phyloP scores from a whole-genome alignment of 805 yeast genomes.

The Diddensiella santjacobensis region DNA sequence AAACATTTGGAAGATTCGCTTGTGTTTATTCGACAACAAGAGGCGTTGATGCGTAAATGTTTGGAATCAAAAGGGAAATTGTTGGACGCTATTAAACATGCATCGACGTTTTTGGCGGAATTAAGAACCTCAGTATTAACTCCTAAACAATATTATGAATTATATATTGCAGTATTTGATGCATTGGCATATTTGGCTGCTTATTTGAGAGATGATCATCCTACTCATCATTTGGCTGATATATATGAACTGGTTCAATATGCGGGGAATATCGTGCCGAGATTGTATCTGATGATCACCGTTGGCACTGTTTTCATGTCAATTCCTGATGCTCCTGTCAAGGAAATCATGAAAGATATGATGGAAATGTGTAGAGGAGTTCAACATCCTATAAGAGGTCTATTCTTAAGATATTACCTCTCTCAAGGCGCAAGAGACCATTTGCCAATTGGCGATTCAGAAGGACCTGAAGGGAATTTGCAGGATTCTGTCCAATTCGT shows the following conservation, averaged over 20 bases:
- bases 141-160: conserved; percentile 91
- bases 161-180: conserved; percentile 81
- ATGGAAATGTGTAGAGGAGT: conserved; percentile 97
- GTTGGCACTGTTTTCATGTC: conserved; percentile 89
- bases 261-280: conserved; percentile 84
- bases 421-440: conserved; percentile 76
- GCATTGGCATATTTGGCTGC: conserved; percentile 65
- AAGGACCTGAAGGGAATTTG: conserved; percentile 38
- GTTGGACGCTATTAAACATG: conserved; percentile 85
- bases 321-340: conserved; percentile 69
- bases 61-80: conserved; percentile 64
- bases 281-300: conserved; percentile 90
- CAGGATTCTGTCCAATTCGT: conserved; percentile 74
- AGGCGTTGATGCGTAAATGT: conserved; percentile 69
- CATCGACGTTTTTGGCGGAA: conserved; percentile 77
- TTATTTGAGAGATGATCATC: conserved; percentile 64
- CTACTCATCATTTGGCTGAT: conserved; percentile 74
- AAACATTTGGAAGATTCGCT: conserved; percentile 44
- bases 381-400: conserved; percentile 90
- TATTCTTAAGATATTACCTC: conserved; percentile 83
- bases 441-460: conserved; percentile 41
- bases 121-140: conserved; percentile 68
- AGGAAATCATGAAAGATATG: conserved; percentile 91
- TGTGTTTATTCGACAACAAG: conserved; percentile 61
- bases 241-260: conserved; percentile 93